These are phyloP conservation scores for Kodamaea nitidulidarum DNA, from an alignment of 805 yeast species.

Conservation along the genomic window DNA sequence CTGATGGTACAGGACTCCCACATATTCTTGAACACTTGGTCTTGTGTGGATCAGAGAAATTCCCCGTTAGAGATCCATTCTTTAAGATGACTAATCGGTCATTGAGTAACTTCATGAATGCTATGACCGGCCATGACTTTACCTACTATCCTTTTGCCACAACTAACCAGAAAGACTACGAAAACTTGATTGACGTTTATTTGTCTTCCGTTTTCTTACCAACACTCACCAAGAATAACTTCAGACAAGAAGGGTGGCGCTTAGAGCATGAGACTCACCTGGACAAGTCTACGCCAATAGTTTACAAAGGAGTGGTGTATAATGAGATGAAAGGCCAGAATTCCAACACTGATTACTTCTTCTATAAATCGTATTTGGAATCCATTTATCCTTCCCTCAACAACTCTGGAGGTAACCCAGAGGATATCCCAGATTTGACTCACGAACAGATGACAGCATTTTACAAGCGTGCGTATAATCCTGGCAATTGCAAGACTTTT, in stretches of 20 bases:
- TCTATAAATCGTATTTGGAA: constrained; percentile 80
- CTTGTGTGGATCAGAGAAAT: constrained; percentile 85
- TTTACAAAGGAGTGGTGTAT: constrained; percentile 92
- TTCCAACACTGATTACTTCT: constrained; percentile 81
- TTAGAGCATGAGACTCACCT: constrained; percentile 64
- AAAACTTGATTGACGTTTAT: constrained; percentile 82
- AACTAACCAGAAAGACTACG: constrained; percentile 76
- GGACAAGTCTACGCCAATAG: constrained; percentile 57
- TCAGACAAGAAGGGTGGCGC: constrained; percentile 97
- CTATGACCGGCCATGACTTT: constrained; percentile 97
- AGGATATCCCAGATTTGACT: constrained; percentile 63
- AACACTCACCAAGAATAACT: constrained; percentile 70
- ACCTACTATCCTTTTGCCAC: constrained; percentile 96
- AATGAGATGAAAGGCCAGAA: constrained; percentile 98
- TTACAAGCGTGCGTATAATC: constrained; percentile 77
- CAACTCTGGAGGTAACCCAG: constrained; percentile 94
- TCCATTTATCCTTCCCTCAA: constrained; percentile 78
- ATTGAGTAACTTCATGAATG: constrained; percentile 95
- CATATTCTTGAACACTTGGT: constrained; percentile 96
- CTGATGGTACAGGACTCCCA: constrained; percentile 92
- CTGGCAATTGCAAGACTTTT: constrained; percentile 81
- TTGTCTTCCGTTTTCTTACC: constrained; percentile 86
- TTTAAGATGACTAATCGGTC: constrained; percentile 95
- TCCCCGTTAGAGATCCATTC: constrained; percentile 95
- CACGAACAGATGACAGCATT: constrained; percentile 76